Evolutionary conservation across 108 stramenopile species (phyloP).

Genomic region (Asterionellopsis glacialis): DNA sequence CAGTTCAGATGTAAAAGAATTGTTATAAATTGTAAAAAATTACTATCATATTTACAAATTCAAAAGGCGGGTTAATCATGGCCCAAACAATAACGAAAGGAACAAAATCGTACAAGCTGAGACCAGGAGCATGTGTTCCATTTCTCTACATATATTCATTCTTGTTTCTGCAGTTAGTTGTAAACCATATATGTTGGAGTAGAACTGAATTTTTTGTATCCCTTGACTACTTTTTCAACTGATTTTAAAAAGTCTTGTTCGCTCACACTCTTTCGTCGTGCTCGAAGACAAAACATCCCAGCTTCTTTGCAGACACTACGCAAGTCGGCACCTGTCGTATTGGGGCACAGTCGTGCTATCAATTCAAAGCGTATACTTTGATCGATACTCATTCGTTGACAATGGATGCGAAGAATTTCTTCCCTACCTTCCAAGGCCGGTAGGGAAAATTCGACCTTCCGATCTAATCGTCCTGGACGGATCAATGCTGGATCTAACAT

Average conservation of each 20-base stretch:
- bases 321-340: slow-evolving; percentile 98
- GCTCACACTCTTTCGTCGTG: slow-evolving; percentile 61
- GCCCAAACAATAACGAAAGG: too few relatives aligned
- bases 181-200: too few relatives aligned
- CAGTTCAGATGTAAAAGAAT: not conserved
- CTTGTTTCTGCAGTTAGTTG: too few relatives aligned
- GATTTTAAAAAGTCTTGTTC: too few relatives aligned
- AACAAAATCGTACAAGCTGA: too few relatives aligned
- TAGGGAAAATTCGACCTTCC: slow-evolving; percentile 99
- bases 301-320: slow-evolving; percentile 99
- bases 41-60: too few relatives aligned
- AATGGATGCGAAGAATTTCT: slow-evolving; percentile 93
- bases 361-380: slow-evolving; percentile 94
- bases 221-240: too few relatives aligned
- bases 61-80: too few relatives aligned
- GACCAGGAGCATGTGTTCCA: too few relatives aligned
- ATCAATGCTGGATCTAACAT: slow-evolving; percentile 97
- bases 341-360: slow-evolving; percentile 91
- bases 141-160: too few relatives aligned
- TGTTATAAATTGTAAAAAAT: not conserved
- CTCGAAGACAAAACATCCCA: slow-evolving; percentile 95
- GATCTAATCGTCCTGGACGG: slow-evolving; percentile 94
- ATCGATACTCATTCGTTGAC: slow-evolving; percentile 88
- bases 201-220: too few relatives aligned
- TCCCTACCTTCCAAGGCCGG: slow-evolving; percentile 94